Conservation (phyloP, 768 basidiomycete species). For the Pholiota molesta region DNA sequence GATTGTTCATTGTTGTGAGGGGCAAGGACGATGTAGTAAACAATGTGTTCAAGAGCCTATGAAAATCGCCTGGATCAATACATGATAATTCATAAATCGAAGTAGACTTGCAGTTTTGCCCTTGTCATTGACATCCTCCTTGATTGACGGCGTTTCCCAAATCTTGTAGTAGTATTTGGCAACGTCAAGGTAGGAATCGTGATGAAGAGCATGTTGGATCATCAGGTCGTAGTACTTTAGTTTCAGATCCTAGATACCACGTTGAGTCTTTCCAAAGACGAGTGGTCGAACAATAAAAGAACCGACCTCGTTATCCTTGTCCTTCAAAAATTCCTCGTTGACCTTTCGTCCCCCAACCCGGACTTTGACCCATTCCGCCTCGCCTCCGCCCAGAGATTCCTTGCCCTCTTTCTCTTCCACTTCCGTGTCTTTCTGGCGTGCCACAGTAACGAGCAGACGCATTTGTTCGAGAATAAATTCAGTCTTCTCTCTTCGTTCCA, state of each 20-base stretch:
- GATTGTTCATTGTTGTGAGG: constrained; percentile 97
- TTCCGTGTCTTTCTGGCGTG: constrained; percentile 74
- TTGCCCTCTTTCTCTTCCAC: constrained; percentile 63
- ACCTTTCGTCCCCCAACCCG: constrained; percentile 92
- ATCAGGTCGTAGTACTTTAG: constrained; percentile 95
- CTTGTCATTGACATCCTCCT: constrained; percentile 75
- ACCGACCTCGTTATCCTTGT: constrained; percentile 82
- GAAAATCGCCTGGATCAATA: neutral
- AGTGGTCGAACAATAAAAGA: neutral
- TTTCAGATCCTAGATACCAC: constrained; percentile 76
- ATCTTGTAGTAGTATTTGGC: constrained; percentile 96
- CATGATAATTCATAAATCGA: constrained; percentile 4
- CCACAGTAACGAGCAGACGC: constrained; percentile 81
- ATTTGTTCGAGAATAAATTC: constrained; percentile 99
- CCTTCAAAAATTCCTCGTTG: constrained; percentile 90
- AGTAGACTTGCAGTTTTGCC: constrained; percentile 59
- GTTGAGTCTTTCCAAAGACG: neutral
- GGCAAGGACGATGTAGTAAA: constrained; percentile 92
- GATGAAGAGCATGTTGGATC: constrained; percentile 91
- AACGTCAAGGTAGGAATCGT: constrained; percentile 86
- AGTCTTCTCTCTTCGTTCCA: constrained; percentile 97
- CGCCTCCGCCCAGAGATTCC: constrained; percentile 68
- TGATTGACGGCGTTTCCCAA: constrained; percentile 96
- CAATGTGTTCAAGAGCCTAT: constrained; percentile 92
- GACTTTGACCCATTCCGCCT: constrained; percentile 92